Base-by-base conservation (phyloP, 2,329 filamentous ascomycete species). In the Cladophialophora bantiana region DNA sequence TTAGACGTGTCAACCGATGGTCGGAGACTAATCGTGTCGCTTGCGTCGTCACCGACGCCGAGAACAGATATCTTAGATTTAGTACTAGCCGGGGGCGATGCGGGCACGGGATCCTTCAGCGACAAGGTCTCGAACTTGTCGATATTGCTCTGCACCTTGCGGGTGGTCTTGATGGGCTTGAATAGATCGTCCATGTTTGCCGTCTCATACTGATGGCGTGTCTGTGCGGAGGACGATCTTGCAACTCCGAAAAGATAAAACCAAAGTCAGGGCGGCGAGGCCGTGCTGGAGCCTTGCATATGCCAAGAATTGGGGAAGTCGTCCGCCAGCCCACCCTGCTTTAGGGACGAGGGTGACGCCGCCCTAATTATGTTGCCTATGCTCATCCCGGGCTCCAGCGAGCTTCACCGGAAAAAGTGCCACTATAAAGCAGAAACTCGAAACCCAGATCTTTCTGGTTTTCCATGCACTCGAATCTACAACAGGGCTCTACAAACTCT, bases 151-250 rank as follows among this genome's bases (percentile, higher is more conserved):
- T 86, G 84, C 1, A 81, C 83, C 53, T 78, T 79, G 85, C 84
- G 4, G 80, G 83, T 56, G 82, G 84, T 79, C 83, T 85, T 71
- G 87, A 79, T 1, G 83, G 85, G 9, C 80, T 85, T 60, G 54
- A 71, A 77, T 32, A 89, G 77, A 34, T 82, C 82, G 64, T 87
- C 86, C 87, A 89, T 89, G 34, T 58, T 73, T 31, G 12, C 15
- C 31, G 48, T 50, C 57, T 59, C 63, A 66, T 62, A 40, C 45
- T 70, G 53, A 38, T 38, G n/a, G 31, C 15, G 34, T 10, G 32
- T 31, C 7, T 13, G 55, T 40, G 45, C 31, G 26, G 12, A 7
- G n/a, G 6, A 13, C 15, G 15, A n/a, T 20, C 31, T 32, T 32
- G 26, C n/a, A 9, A 18, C 15, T 18, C 57, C 18, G 18, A 9